Evolutionary conservation across 139 green algal genomes (phyloP), one percentile per base, ranked within the genome.

Genomic region (Desmodesmus armatus): DNA sequence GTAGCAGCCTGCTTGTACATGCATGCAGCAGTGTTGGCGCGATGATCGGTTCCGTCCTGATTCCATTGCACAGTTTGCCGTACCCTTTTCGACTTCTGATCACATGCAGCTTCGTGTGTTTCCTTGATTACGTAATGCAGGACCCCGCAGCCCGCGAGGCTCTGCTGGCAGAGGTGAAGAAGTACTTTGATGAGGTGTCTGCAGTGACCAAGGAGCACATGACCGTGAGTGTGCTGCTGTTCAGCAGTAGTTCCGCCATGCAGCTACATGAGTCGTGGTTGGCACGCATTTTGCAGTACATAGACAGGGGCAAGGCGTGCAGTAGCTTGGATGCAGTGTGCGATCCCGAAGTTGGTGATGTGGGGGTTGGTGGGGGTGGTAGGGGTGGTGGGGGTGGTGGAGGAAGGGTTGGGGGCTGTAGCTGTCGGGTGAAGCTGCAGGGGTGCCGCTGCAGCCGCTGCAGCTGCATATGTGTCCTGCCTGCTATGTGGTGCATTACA

Each of bases 191-290:
- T 60, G 76, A 82, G 37, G 37, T 82, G 55, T 5, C 76, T 31
- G 37, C 55, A 0, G 55, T 82, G 23, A 65, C 76, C 5, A 82
- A 82, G 55, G 49, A 49, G 3, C 53, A 71, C 53, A 43, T 82
- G 33, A 43, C 76, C 3, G 76, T 82, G 55, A 82, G 76, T 69
- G 15, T n/a, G n/a, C n/a, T n/a, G n/a, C n/a, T n/a, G n/a, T n/a
- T n/a, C n/a, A n/a, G n/a, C 19, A 67, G 9, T n/a, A 5, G 47
- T 58, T 58, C 47, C 13, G 47, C 17, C 17, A 15, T 23, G 17
- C 13, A 58, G 47, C 13, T 13, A 13, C 17, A 23, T 58, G 47
- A 15, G 17, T 58, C 47, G 47, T 58, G 13, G 47, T 58, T 58
- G 47, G 17, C 17, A 15, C 13, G 13, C 47, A 58, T 15, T 13